A percentile compares a stretch with the other conserved stretches of the same genome.
These are phyloP conservation scores for Aspergillus funiculosus DNA, from an alignment of 495 filamentous ascomycete species.

Conservation along the genomic window DNA sequence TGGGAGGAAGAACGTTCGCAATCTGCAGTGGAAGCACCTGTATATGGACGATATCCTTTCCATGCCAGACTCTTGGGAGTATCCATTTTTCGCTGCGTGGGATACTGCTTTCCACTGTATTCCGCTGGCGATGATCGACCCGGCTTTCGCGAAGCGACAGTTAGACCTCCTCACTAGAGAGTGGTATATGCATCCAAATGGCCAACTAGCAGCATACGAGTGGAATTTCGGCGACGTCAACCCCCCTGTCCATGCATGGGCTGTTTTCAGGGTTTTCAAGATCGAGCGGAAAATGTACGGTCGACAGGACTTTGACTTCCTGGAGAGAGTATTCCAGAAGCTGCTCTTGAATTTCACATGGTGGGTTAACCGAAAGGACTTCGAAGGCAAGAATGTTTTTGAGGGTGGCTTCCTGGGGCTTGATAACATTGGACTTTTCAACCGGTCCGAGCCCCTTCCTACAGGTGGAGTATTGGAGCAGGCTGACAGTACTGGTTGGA, in stretches of 20 bases:
- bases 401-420: slow-evolving; percentile 95
- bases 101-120: slow-evolving; percentile 97
- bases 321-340: slow-evolving; percentile 96
- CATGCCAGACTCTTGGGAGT: slow-evolving; percentile 98
- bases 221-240: slow-evolving; percentile 99
- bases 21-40: slow-evolving; percentile 87
- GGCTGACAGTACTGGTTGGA: slow-evolving; percentile 97
- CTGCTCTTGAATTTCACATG: slow-evolving; percentile 94
- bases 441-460: slow-evolving; percentile 92
- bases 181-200: slow-evolving; percentile 99
- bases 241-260: slow-evolving; percentile 94
- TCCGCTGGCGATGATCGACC: slow-evolving; percentile 92
- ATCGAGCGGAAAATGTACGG: slow-evolving; percentile 97
- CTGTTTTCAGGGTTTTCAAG: slow-evolving; percentile 91
- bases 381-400: slow-evolving; percentile 90
- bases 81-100: slow-evolving; percentile 98
- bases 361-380: slow-evolving; percentile 97
- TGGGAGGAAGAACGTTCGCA: slow-evolving; percentile 73
- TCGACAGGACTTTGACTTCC: slow-evolving; percentile 86
- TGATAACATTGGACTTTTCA: slow-evolving; percentile 96
- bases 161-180: slow-evolving; percentile 90
- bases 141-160: slow-evolving; percentile 96
- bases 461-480: slow-evolving; percentile 92
- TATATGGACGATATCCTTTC: slow-evolving; percentile 90
- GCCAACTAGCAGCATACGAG: slow-evolving; percentile 86